These are phyloP conservation scores for Rhizophagus prolifer DNA, from an alignment of 192 early-diverging fungal genomes.

Conservation along the genomic window DNA sequence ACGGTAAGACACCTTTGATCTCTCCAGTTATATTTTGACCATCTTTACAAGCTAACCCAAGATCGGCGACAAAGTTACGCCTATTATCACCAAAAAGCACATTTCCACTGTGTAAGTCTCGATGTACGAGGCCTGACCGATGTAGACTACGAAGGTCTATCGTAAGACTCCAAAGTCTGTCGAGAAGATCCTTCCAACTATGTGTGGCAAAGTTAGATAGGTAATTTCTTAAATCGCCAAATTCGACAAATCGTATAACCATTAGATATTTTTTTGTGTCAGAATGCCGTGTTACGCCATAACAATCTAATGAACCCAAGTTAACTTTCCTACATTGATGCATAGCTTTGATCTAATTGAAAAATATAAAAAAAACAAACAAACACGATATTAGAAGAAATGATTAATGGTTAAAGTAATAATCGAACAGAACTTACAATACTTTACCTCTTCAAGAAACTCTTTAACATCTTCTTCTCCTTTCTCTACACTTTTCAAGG, in stretches of 20 bases:
- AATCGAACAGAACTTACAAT: not conserved
- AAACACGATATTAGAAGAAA: not conserved
- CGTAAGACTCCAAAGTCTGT: slow-evolving; percentile 3
- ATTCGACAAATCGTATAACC: slow-evolving; percentile 41
- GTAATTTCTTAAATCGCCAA: slow-evolving; percentile 38
- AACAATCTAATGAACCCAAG: slow-evolving; percentile 18
- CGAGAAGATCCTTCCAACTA: slow-evolving; percentile 23
- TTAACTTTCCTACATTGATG: slow-evolving; percentile 6
- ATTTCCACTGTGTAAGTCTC: slow-evolving; percentile 19
- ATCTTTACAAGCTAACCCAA: slow-evolving; percentile 11
- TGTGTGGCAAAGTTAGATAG: slow-evolving; percentile 33
- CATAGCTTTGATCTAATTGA: slow-evolving; percentile 7
- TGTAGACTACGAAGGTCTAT: slow-evolving; percentile 6
- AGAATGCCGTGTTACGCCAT: slow-evolving; percentile 40
- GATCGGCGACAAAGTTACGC: slow-evolving; percentile 5
- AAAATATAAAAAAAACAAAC: slow-evolving; percentile 18
- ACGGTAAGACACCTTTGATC: slow-evolving; percentile 7
- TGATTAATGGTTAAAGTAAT: not conserved
- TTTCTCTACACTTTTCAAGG: slow-evolving; percentile 35
- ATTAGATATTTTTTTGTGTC: slow-evolving; percentile 41
- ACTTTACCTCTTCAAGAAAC: slow-evolving; percentile 38
- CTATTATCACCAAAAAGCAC: slow-evolving; percentile 14
- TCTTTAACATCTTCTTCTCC: slow-evolving; percentile 27
- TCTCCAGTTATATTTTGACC: not conserved
- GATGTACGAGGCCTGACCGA: slow-evolving; percentile 1